Evolutionary conservation across 2,329 filamentous ascomycete genomes (phyloP), one percentile per base, ranked within the genome.

Genomic region (Cordyceps farinosa): DNA sequence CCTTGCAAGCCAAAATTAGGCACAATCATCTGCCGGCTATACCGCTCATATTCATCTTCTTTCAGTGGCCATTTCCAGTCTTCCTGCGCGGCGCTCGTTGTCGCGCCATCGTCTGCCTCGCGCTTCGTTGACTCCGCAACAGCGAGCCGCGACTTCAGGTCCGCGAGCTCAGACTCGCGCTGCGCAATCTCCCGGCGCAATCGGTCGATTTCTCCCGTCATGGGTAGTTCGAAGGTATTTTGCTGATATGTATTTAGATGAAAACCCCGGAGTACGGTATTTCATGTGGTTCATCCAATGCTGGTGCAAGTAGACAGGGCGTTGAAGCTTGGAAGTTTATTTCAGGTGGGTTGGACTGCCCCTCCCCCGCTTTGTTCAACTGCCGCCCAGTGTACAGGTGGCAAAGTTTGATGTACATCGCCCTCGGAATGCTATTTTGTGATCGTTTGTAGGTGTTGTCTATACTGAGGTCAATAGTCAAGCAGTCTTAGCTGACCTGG

Each of bases 1-100:
- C 90, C 91, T 74, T 87, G 80, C 1, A 96, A 79, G 0, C 93
- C 92, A 65, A 97, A 81, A 63, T 89, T 85, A 0, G 92, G 90
- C 65, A 97, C 86, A 67, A 98, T 93, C 79, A 98, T 88, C 77
- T 97, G 94, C 45, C 94, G 83, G 8, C 91, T 92, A 78, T 98
- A 98, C 65, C 93, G 84, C 67, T 86, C 86, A 74, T 97, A 97
- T 69, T 97, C 92, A 5, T 89, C 84, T 17, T 81, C 77, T 4
- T 78, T 75, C 2, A 97, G 79, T 0, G 90, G 91, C 89, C 91
- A 94, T 67, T 78, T 84, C 77, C 77, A 79, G 0, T 32, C 54
- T 17, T 64, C 32, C 17, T 55, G 42, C 1, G 62, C 56, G 15
- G 64, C 53, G 11, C 54, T 34, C 27, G 22, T 40, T 11, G 2